phyloP scores from a whole-genome alignment of 1,139 yeast genomes.

The Hansenula lynferdii region DNA sequence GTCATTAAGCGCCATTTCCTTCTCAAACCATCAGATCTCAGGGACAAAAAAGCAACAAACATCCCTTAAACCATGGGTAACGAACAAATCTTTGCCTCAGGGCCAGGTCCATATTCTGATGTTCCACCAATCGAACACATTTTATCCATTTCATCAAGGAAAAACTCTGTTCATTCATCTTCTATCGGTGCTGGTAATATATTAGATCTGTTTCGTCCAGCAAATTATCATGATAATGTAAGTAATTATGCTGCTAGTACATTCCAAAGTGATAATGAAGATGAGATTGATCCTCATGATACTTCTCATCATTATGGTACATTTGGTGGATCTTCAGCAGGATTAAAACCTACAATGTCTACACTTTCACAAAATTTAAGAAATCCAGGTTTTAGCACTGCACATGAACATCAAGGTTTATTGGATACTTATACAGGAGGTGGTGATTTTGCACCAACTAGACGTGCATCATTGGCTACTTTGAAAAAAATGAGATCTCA shows the following conservation, averaged over 20 bases:
- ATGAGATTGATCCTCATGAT: not conserved
- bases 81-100: constrained; percentile 13
- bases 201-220: constrained; percentile 18
- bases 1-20: too few relatives aligned
- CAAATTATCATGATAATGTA: constrained; percentile 4
- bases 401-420: constrained; percentile 1
- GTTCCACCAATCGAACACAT: constrained; percentile 19
- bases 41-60: not conserved
- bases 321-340: not conserved
- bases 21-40: not conserved
- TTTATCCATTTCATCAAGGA: constrained; percentile 12
- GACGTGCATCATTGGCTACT: constrained; percentile 17
- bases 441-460: constrained; percentile 15
- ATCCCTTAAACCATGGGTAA: constrained; percentile 1
- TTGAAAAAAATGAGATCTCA: constrained; percentile 20
- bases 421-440: constrained; percentile 3
- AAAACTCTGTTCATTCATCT: constrained; percentile 13
- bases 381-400: not conserved
- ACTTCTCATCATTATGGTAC: not conserved
- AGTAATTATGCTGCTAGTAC: constrained; percentile 2
- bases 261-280: not conserved
- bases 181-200: constrained; percentile 15
- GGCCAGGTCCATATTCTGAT: constrained; percentile 19
- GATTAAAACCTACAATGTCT: constrained; percentile 3
- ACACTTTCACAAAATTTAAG: constrained; percentile 1